Conservation (phyloP, 768 basidiomycete genomes). For the Amanita rimosa region DNA sequence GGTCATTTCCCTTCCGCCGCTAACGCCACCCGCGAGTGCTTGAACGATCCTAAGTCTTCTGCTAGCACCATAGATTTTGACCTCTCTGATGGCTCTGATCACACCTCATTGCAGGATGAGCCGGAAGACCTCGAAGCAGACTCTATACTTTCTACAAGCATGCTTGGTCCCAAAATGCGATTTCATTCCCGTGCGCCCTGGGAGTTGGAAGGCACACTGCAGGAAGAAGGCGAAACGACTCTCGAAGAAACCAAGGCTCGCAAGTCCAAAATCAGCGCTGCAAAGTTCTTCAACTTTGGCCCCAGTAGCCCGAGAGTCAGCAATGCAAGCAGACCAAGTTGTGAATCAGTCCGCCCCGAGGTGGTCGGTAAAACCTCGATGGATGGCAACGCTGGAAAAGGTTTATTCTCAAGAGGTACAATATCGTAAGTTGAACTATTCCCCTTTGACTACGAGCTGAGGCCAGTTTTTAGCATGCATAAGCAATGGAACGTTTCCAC, state of each 20-base stretch:
- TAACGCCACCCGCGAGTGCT: constrained; percentile 22
- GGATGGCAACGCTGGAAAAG: constrained; percentile 12
- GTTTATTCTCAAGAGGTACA: constrained; percentile 39
- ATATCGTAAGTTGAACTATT: constrained; percentile 39
- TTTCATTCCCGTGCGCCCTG: constrained; percentile 77
- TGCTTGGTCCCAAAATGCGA: constrained; percentile 75
- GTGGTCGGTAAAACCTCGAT: constrained; percentile 43
- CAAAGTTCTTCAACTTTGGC: constrained; percentile 34
- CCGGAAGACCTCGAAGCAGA: constrained; percentile 32
- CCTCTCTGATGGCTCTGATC: constrained; percentile 27
- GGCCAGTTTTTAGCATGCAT: constrained; percentile 29
- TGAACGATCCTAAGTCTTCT: constrained; percentile 36
- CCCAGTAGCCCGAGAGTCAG: constrained; percentile 33
- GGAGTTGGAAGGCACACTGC: constrained; percentile 46
- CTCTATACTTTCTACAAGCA: constrained; percentile 44
- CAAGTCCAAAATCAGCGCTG: constrained; percentile 10
- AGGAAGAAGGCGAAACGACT: constrained; percentile 28
- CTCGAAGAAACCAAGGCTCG: neutral
- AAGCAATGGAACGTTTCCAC: constrained; percentile 53
- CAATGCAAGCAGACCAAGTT: constrained; percentile 42
- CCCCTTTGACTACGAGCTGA: constrained; percentile 4
- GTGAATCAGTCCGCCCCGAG: constrained; percentile 48
- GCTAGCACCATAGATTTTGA: constrained; percentile 48
- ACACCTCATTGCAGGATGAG: constrained; percentile 17
- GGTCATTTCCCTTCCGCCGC: constrained; percentile 1